Evolutionary conservation across 2,329 filamentous ascomycete species (phyloP).

Genomic region (Colletotrichum sp.): DNA sequence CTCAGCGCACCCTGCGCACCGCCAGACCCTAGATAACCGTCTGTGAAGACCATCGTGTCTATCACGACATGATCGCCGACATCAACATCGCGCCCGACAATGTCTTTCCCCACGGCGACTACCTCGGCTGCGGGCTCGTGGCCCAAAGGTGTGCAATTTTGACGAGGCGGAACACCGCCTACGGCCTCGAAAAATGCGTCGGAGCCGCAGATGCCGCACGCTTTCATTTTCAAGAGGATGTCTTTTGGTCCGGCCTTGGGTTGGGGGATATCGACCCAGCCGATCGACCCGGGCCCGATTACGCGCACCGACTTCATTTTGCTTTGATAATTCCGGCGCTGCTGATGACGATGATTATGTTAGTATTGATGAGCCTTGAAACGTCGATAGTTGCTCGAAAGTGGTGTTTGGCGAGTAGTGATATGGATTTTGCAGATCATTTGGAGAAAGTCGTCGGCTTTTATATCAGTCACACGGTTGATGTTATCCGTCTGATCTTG

Average conservation of each 20-base stretch:
- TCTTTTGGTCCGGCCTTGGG: not conserved
- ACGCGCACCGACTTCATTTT: not conserved
- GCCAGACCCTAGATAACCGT: not conserved
- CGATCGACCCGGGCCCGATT: not conserved
- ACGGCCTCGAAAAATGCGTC: not conserved
- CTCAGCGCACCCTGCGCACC: not conserved
- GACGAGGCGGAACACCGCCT: not conserved
- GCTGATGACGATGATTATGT: not conserved
- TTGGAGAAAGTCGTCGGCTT: accelerated
- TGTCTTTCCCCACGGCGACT: not conserved
- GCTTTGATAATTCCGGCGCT: accelerated
- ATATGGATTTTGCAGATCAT: accelerated
- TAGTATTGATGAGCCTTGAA: not conserved
- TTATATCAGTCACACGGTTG: not conserved
- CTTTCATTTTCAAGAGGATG: not conserved
- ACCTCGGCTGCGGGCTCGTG: conserved; percentile 6
- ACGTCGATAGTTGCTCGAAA: not conserved
- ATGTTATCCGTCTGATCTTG: not conserved
- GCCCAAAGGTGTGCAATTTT: not conserved
- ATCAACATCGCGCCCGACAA: not conserved
- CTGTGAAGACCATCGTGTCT: not conserved
- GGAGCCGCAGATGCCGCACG: conserved; percentile 3
- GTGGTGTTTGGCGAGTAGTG: accelerated
- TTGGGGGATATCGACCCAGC: not conserved
- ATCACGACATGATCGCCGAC: not conserved